These are phyloP conservation scores for Coemansia sp. DNA, from an alignment of 192 early-diverging fungal genomes.

Conservation along the genomic window DNA sequence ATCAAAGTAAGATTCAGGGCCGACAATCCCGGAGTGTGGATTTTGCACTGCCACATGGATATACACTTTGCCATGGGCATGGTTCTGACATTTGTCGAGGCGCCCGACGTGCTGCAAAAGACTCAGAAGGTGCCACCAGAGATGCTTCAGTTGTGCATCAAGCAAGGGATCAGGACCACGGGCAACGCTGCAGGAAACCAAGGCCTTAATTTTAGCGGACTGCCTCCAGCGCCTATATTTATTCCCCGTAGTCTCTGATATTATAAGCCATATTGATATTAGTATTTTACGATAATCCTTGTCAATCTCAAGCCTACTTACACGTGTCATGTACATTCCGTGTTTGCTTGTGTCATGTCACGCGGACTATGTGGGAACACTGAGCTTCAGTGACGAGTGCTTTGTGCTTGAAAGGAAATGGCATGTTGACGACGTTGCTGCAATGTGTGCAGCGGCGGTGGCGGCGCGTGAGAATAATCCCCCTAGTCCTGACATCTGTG, in stretches of 20 bases:
- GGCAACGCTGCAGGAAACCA: constrained; percentile 78
- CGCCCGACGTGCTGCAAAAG: constrained; percentile 61
- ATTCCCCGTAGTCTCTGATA: background rate
- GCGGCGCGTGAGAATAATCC: background rate
- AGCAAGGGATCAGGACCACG: constrained; percentile 53
- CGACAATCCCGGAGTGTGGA: constrained; percentile 83
- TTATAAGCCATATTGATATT: background rate
- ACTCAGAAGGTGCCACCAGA: constrained; percentile 52
- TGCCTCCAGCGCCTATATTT: constrained; percentile 40
- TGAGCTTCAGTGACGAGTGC: background rate
- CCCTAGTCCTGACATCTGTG: background rate
- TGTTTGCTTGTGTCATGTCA: background rate
- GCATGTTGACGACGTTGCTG: background rate
- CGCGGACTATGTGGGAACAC: background rate
- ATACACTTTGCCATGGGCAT: constrained; percentile 67
- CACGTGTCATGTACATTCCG: background rate
- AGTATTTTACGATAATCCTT: background rate
- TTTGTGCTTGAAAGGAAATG: background rate
- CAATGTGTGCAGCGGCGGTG: background rate
- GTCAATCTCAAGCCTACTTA: background rate
- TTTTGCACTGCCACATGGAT: constrained; percentile 76
- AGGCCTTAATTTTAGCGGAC: constrained; percentile 64
- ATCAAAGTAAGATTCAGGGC: constrained; percentile 69
- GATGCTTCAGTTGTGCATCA: constrained; percentile 61
- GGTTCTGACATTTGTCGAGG: constrained; percentile 68